Base-by-base conservation (phyloP, 768 basidiomycete species). In the Baorangia bicolor region DNA sequence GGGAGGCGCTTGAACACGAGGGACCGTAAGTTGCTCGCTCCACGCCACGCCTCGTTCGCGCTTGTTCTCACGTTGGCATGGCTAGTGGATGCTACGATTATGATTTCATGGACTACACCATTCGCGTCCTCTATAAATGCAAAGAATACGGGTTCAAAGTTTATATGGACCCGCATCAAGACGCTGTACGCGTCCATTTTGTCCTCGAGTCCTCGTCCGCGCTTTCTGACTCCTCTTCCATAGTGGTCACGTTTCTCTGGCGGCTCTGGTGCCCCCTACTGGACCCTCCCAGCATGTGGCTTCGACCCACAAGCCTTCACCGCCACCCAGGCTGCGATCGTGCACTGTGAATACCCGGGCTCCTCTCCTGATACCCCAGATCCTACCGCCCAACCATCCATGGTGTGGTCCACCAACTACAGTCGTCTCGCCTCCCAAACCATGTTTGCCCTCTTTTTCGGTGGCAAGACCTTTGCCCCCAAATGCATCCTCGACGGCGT, bases 321-420 rank as follows among this genome's bases (percentile, higher is more conserved):
- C 1, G 81, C 87, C 0, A 97, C 95, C 1, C 87, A 90, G 66
- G 80, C 92, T 9, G 87, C 94, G 33, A 84, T 95, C 49, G 64
- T 99, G 9, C 94, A 98, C 69, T 87, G 82, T 71, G 95, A 98
- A 74, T 98, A 92, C 72, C 88, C 92, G 0, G 65, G 77, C 1
- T 1, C 56, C 3, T 2, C 54, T 1, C 73, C 86, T 0, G 77
- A 79, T 42, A 65, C 72, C 0, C 80, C 92, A 5, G 78, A 88
- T 60, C 94, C 96, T 0, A 78, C 83, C 3, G 69, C 81, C 0
- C 80, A 94, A 57, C 96, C 97, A 6, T 85, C 89, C 45, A 99
- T 99, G 97, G 83, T 94, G 57, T 99, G 97, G 97, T 85, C 87
- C 8, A 98, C 96, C 25, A 98, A 98, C 68, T 98, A 98, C 67